phyloP scores from a whole-genome alignment of 331 rosid genomes.

The Spiraea crenata region DNA sequence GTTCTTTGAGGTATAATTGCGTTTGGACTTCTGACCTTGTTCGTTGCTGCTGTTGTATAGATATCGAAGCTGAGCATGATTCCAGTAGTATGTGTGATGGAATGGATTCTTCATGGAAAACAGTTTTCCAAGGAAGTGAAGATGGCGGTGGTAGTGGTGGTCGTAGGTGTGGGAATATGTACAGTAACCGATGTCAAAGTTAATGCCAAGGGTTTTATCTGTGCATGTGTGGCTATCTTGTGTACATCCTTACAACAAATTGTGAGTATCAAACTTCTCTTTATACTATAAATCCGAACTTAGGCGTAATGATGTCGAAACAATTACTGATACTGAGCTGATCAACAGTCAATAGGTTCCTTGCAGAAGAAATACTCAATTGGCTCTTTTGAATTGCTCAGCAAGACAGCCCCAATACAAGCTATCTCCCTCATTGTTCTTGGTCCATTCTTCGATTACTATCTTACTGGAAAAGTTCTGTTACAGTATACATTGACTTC shows the following conservation, averaged over 20 bases:
- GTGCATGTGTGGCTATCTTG: slow-evolving; percentile 37
- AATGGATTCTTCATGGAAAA: slow-evolving; percentile 40
- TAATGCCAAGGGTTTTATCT: slow-evolving; percentile 41
- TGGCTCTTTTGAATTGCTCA: slow-evolving; percentile 52
- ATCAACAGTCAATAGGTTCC: slow-evolving; percentile 46
- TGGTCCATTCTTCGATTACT: slow-evolving; percentile 50
- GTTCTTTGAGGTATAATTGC: neutral
- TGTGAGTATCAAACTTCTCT: slow-evolving; percentile 24
- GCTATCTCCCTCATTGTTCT: slow-evolving; percentile 44
- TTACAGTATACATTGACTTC: slow-evolving; percentile 26
- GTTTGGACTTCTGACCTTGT: neutral
- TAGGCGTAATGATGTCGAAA: neutral
- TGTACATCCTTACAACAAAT: slow-evolving; percentile 43
- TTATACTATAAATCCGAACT: neutral
- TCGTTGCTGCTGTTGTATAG: slow-evolving; percentile 3
- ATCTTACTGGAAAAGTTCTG: slow-evolving; percentile 35
- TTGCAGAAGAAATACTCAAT: slow-evolving; percentile 55
- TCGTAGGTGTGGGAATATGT: slow-evolving; percentile 42
- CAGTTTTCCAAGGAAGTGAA: slow-evolving; percentile 36
- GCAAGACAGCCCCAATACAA: slow-evolving; percentile 58
- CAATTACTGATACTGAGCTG: neutral
- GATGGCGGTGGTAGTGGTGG: slow-evolving; percentile 32
- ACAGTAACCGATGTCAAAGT: slow-evolving; percentile 45
- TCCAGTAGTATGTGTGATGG: slow-evolving; percentile 52
- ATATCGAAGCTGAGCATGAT: slow-evolving; percentile 44